A percentile compares a stretch with the other conserved stretches of the same genome.
Evolutionary conservation across 2,329 filamentous ascomycete genomes (phyloP).

Genomic region (Chrysoporthe deuterocubensis): DNA sequence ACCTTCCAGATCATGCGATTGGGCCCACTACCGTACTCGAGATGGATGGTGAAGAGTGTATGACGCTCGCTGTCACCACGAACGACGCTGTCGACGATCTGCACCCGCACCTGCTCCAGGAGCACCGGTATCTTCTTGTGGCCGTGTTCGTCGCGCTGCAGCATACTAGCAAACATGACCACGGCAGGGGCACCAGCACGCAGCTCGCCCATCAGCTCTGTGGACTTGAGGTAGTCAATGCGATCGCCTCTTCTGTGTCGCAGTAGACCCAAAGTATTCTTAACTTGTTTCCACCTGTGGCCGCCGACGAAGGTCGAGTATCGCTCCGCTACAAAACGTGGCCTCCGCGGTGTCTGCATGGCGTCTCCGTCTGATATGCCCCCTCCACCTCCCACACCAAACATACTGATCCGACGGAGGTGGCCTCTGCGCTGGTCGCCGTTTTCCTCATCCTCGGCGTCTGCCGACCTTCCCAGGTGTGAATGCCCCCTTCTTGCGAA

Average conservation of each 20-base stretch:
- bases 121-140: slow-evolving; percentile 94
- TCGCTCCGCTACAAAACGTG: slow-evolving; percentile 67
- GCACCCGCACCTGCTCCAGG: slow-evolving; percentile 90
- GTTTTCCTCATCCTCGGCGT: slow-evolving; percentile 56
- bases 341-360: slow-evolving; percentile 54
- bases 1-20: slow-evolving; percentile 98
- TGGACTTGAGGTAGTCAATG: slow-evolving; percentile 92
- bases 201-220: slow-evolving; percentile 93
- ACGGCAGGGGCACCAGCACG: slow-evolving; percentile 91
- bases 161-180: slow-evolving; percentile 94
- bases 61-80: slow-evolving; percentile 70
- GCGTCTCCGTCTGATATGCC: slow-evolving; percentile 64
- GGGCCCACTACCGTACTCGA: slow-evolving; percentile 94
- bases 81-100: slow-evolving; percentile 77
- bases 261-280: slow-evolving; percentile 81
- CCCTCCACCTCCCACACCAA: slow-evolving; percentile 60
- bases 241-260: slow-evolving; percentile 84
- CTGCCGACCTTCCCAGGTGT: slow-evolving; percentile 39
- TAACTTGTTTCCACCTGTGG: slow-evolving; percentile 91
- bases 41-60: slow-evolving; percentile 84
- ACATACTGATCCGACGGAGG: slow-evolving; percentile 67
- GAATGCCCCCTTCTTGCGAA: slow-evolving; percentile 22
- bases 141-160: slow-evolving; percentile 94
- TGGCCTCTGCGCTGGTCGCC: slow-evolving; percentile 49
- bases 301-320: slow-evolving; percentile 71